Evolutionary conservation across 768 basidiomycete genomes (phyloP).

Genomic region (Kwoniella europaea): DNA sequence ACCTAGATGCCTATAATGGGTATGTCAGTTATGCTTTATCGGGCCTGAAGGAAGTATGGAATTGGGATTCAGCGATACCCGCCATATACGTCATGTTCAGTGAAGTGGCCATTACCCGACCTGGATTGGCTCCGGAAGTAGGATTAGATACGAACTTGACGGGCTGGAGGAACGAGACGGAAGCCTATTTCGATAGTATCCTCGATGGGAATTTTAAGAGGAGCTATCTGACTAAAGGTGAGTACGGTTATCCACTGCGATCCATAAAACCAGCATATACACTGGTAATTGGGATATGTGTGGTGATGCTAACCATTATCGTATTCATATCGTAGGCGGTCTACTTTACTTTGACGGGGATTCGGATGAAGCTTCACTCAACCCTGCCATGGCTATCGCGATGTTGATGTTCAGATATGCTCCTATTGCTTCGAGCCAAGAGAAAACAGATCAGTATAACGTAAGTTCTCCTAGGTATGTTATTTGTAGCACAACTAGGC

Average conservation of each 20-base stretch:
- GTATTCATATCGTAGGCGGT: conserved; percentile 65
- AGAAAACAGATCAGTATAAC: conserved; percentile 67
- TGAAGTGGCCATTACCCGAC: conserved; percentile 70
- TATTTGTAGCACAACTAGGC: neutral
- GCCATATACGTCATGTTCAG: conserved; percentile 76
- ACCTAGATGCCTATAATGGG: conserved; percentile 68
- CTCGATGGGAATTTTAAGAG: conserved; percentile 65
- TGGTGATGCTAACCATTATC: conserved; percentile 16
- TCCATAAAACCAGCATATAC: neutral
- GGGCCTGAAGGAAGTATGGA: conserved; percentile 69
- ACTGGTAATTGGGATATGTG: neutral
- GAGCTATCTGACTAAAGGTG: conserved; percentile 70
- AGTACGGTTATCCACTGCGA: conserved; percentile 23
- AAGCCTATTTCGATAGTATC: conserved; percentile 75
- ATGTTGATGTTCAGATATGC: conserved; percentile 81
- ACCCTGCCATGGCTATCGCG: conserved; percentile 84
- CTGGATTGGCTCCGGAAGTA: conserved; percentile 61
- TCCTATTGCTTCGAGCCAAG: conserved; percentile 69
- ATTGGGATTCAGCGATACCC: conserved; percentile 86
- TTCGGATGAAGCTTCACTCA: conserved; percentile 74
- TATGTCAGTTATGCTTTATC: conserved; percentile 67
- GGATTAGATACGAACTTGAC: conserved; percentile 63
- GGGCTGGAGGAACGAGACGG: conserved; percentile 72
- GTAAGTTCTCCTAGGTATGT: conserved; percentile 58
- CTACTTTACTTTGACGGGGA: conserved; percentile 81